Evolutionary conservation across 129 eudicot genomes (phyloP).

Genomic region (Saussurea involucrata): DNA sequence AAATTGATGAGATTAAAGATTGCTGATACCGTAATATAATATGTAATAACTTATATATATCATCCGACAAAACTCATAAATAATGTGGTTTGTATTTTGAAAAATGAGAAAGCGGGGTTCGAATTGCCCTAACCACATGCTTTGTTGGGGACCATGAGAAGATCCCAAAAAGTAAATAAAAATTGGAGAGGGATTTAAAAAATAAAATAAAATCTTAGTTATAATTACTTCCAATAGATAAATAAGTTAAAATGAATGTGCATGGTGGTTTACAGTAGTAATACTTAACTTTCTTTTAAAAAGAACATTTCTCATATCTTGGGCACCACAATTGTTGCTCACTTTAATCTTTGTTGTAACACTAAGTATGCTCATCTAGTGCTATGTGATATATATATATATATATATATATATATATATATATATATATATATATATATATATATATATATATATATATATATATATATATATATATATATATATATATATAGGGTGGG

Average conservation of each 20-base stretch:
- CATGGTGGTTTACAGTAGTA: constrained; percentile 28
- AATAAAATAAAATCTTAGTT: constrained; percentile 10
- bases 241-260: constrained; percentile 11
- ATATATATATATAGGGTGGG: too few species aligned
- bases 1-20: too few species aligned
- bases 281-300: constrained; percentile 28
- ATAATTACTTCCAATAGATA: not conserved
- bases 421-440: too few species aligned
- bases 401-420: too few species aligned
- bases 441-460: too few species aligned
- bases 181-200: constrained; percentile 8
- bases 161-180: constrained; percentile 28
- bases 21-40: too few species aligned
- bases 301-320: constrained; percentile 27
- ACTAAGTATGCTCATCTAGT: constrained; percentile 19
- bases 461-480: too few species aligned
- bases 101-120: not conserved
- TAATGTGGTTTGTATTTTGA: not conserved
- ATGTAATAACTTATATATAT: too few species aligned
- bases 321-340: constrained; percentile 38
- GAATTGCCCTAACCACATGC: constrained; percentile 25
- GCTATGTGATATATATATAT: not conserved
- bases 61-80: not conserved
- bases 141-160: constrained; percentile 27
- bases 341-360: constrained; percentile 32